Evolutionary conservation across 331 rosid genomes (phyloP), one percentile per base, ranked within the genome.

Genomic region (Phaseolus coccineus): DNA sequence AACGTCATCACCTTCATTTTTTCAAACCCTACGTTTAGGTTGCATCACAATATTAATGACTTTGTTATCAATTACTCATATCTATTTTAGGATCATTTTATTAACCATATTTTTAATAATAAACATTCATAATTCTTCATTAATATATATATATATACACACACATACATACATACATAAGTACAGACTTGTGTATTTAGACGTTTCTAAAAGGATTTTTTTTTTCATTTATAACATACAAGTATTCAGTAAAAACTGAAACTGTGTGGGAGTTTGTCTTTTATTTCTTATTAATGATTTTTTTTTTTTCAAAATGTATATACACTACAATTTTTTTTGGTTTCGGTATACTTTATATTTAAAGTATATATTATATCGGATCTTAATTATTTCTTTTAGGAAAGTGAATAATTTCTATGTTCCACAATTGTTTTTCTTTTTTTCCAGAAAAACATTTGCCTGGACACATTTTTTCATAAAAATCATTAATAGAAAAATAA

Each of bases 1-100:
- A 3, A 13, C 50, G 2, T 65, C 19, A 4, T 19, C 28, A 27
- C 8, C 1, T 64, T 15, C 12, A 8, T 10, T 9, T 19, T 66
- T 67, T 67, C 53, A 67, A 24, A 42, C 11, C 73, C 73, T 67
- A 67, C 6, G 1, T 67, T 67, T 42, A 4, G 35, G 73, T 67
- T 42, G 19, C 37, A 67, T 55, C 71, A 10, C 33, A 40, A 40
- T 66, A 40, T 66, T 19, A 19, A 39, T 66, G 33, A 22, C 37
- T 44, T 67, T 4, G 35, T 24, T 40, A 40, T 67, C 3, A 13
- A 39, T 9, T 67, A 5, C 22, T 40, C 10, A 22, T 22, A 40
- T 42, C 24, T 42, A 12, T 37, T 65, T 1, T 37, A 65, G 5
- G n/a, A 42, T 42, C 24, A 42, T 22, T 24, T 66, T n/a, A 24